Percentiles rank a stretch among this genome's conserved stretches.
Evolutionary conservation across 257 asterid genomes (phyloP).

Genomic region (Petunia axillaris): DNA sequence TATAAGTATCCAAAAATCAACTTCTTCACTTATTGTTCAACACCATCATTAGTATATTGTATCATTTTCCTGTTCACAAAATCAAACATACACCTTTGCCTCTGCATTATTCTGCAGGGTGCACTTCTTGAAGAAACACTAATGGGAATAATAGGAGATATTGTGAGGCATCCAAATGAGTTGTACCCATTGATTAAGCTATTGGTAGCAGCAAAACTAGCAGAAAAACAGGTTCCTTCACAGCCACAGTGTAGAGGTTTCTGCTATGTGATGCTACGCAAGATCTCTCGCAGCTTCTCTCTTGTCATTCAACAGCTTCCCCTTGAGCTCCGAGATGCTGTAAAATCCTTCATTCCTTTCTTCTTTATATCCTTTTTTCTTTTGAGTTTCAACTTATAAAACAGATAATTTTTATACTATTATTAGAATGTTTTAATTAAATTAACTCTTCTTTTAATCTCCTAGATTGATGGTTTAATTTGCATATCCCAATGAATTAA

Average conservation of each 20-base stretch:
- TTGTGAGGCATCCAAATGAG: slow-evolving; percentile 81
- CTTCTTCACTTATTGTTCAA: too few relatives aligned
- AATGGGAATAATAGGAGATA: slow-evolving; percentile 72
- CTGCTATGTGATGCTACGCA: slow-evolving; percentile 78
- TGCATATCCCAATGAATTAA: neutral
- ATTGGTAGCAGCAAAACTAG: slow-evolving; percentile 58
- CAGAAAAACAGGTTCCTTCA: slow-evolving; percentile 76
- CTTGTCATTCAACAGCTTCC: slow-evolving; percentile 92
- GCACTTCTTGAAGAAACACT: too few relatives aligned
- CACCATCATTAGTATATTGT: too few relatives aligned
- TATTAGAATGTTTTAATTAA: too few relatives aligned
- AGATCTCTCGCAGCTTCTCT: slow-evolving; percentile 88
- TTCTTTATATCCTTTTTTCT: neutral
- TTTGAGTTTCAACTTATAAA: neutral
- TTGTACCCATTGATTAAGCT: slow-evolving; percentile 81
- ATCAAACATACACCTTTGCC: too few relatives aligned
- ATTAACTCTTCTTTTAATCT: too few relatives aligned
- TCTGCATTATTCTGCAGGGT: too few relatives aligned
- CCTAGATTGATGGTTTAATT: too few relatives aligned
- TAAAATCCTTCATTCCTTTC: slow-evolving; percentile 28
- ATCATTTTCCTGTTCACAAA: too few relatives aligned
- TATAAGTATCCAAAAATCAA: too few relatives aligned
- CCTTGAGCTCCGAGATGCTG: slow-evolving; percentile 85
- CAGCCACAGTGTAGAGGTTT: slow-evolving; percentile 82
- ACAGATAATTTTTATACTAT: too few relatives aligned